Evolutionary conservation across 139 green algal genomes (phyloP).

Genomic region (Volvox reticuliferus): DNA sequence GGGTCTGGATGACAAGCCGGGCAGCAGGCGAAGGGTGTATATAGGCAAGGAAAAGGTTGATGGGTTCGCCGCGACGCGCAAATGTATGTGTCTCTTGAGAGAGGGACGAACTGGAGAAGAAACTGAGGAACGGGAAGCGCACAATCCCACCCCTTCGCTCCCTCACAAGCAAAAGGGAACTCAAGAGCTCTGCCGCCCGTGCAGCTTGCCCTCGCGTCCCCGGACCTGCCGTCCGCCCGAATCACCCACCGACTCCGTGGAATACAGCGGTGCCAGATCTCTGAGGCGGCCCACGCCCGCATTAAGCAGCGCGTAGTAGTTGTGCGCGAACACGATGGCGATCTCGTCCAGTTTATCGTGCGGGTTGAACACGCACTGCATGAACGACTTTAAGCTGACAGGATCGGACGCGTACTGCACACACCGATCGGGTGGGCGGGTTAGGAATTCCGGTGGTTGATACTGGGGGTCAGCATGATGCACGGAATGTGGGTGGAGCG

Average conservation of each 20-base stretch:
- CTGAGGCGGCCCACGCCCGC: constrained; percentile 46
- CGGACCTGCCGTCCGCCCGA: no score
- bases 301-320: constrained; percentile 75
- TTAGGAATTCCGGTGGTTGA: not conserved
- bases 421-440: not conserved
- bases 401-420: constrained; percentile 28
- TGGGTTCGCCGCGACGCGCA: no score
- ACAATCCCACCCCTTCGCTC: not conserved
- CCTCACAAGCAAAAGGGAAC: not conserved
- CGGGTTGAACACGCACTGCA: constrained; percentile 53
- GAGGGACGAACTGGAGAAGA: not conserved
- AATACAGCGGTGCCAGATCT: constrained; percentile 70
- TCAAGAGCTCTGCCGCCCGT: not conserved
- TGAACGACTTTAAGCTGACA: constrained; percentile 42
- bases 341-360: constrained; percentile 77
- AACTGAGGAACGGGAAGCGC: not conserved
- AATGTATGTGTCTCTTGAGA: not conserved
- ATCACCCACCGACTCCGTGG: constrained; percentile 38
- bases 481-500: not conserved
- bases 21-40: not conserved
- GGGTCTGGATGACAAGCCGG: constrained; percentile 44
- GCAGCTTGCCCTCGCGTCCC: no score
- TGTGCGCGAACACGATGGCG: constrained; percentile 71
- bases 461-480: not conserved
- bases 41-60: no score